phyloP scores from a whole-genome alignment of 495 filamentous ascomycete species.

The Venustampulla echinocandica region DNA sequence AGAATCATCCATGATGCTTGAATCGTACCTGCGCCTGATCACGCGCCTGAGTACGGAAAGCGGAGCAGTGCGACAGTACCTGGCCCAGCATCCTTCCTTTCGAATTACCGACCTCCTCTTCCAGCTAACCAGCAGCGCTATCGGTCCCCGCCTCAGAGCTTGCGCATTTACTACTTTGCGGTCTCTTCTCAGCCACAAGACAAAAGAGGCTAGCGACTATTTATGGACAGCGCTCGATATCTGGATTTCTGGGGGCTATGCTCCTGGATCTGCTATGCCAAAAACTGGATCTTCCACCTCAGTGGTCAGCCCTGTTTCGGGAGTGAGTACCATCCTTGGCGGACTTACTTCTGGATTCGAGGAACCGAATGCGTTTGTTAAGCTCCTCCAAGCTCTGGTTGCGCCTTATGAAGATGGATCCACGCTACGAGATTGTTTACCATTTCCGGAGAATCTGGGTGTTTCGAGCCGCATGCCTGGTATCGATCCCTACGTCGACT shows the following conservation, averaged over 20 bases:
- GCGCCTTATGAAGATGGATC: slow-evolving; percentile 47
- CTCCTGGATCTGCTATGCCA: slow-evolving; percentile 21
- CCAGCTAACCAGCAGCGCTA: slow-evolving; percentile 55
- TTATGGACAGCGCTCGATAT: slow-evolving; percentile 66
- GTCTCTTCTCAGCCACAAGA: slow-evolving; percentile 59
- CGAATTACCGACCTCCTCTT: slow-evolving; percentile 58
- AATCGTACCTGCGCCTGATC: slow-evolving; percentile 83
- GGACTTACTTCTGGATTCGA: slow-evolving; percentile 55
- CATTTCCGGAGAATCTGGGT: slow-evolving; percentile 87
- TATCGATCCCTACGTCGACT: slow-evolving; percentile 88
- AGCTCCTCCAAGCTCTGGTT: slow-evolving; percentile 60
- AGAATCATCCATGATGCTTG: slow-evolving; percentile 84
- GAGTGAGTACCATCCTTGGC: slow-evolving; percentile 34
- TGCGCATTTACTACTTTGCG: slow-evolving; percentile 62
- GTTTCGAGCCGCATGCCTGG: slow-evolving; percentile 68
- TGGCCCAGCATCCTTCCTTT: slow-evolving; percentile 55
- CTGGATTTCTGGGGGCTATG: slow-evolving; percentile 54
- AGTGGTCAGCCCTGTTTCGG: slow-evolving; percentile 3
- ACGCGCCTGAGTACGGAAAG: slow-evolving; percentile 67
- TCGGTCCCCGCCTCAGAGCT: slow-evolving; percentile 66
- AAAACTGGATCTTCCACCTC: slow-evolving; percentile 11
- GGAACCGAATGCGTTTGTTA: slow-evolving; percentile 72
- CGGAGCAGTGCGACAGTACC: slow-evolving; percentile 54
- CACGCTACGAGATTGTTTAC: slow-evolving; percentile 60
- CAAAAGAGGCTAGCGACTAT: slow-evolving; percentile 44